Conservation (phyloP, 2,329 filamentous ascomycete species). For the Colletotrichum lini region DNA sequence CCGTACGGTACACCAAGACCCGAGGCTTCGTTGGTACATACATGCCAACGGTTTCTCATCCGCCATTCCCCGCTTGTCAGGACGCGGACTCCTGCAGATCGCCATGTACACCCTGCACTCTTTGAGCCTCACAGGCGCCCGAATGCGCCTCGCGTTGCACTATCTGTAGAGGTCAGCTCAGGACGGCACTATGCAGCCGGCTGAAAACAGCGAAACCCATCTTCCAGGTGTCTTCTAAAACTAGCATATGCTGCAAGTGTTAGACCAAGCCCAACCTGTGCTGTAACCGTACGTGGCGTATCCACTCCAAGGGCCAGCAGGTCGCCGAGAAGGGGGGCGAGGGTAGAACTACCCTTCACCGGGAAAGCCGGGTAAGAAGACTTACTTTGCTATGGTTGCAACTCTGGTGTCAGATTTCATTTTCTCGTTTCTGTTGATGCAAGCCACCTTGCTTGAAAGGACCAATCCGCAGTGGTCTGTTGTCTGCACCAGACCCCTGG, state of each 20-base stretch:
- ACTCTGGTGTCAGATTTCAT: slow-evolving; percentile 31
- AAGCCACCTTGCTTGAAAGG: slow-evolving; percentile 30
- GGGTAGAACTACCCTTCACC: slow-evolving; percentile 19
- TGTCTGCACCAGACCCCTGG: slow-evolving; percentile 8
- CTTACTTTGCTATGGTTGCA: slow-evolving; percentile 10
- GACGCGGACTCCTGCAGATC: slow-evolving; percentile 36
- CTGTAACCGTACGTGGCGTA: slow-evolving; percentile 25
- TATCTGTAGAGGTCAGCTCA: slow-evolving; percentile 16
- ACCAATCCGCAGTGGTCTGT: slow-evolving; percentile 22
- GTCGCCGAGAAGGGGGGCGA: slow-evolving; percentile 1
- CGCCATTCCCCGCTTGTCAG: slow-evolving; percentile 37
- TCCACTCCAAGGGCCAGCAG: slow-evolving; percentile 31
- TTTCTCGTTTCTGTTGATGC: slow-evolving; percentile 17
- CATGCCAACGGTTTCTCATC: slow-evolving; percentile 26
- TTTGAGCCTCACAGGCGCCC: slow-evolving; percentile 38
- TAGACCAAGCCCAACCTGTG: not conserved
- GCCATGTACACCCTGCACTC: slow-evolving; percentile 20
- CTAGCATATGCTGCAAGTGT: not conserved
- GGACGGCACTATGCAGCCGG: slow-evolving; percentile 27
- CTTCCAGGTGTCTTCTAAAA: not conserved
- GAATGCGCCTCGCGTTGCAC: slow-evolving; percentile 32
- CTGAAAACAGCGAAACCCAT: slow-evolving; percentile 13
- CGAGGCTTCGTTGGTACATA: not conserved
- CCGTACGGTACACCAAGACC: not conserved
- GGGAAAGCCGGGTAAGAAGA: slow-evolving; percentile 26